Evolutionary conservation across 2,329 filamentous ascomycete species (phyloP), one percentile per base, ranked within the genome.

Genomic region (Aspergillus eucalypticola): DNA sequence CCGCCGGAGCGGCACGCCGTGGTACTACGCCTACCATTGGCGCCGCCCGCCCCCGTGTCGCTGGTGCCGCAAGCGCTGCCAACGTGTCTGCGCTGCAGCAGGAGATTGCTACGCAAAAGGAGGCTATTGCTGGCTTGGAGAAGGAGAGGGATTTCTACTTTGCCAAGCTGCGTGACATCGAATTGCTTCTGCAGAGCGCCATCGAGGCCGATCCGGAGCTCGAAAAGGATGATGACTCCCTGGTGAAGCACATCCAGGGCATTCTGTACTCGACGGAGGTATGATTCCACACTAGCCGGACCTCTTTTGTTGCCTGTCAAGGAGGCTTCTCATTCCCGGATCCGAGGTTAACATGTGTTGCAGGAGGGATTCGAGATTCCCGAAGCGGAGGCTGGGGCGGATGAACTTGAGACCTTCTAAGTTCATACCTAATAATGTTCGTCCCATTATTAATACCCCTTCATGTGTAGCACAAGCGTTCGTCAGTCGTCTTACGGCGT

Each of bases 141-240:
- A 89, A 95, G 70, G 95, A 99, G 82, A 86, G 95, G 53, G 95
- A 99, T 77, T 99, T 99, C 76, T 99, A 99, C 83, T 99, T 99
- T 79, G 96, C 91, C 84, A 99, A 99, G 83, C 84, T 99, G 66
- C 86, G 95, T 61, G 95, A 99, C 75, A 99, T 99, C 69, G 95
- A 99, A 80, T 82, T 99, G 66, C 82, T 99, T 70, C 86, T 99
- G 58, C 95, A 99, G 81, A 90, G 91, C 71, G 92, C 93, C 10
- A 90, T 96, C 72, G 95, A 99, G 69, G 90, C 92, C 64, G 91
- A 97, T 67, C 93, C 93, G 0, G 90, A 96, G 79, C 81, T 98
- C 54, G 95, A 97, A 81, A 94, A 96, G 85, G 90, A 96, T 63
- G 94, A 97, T 71, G 90, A 92, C 64, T 89, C 92, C 15, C 82